Conservation (phyloP, 306 rosid genomes). For the Citrullus colocynthis region DNA sequence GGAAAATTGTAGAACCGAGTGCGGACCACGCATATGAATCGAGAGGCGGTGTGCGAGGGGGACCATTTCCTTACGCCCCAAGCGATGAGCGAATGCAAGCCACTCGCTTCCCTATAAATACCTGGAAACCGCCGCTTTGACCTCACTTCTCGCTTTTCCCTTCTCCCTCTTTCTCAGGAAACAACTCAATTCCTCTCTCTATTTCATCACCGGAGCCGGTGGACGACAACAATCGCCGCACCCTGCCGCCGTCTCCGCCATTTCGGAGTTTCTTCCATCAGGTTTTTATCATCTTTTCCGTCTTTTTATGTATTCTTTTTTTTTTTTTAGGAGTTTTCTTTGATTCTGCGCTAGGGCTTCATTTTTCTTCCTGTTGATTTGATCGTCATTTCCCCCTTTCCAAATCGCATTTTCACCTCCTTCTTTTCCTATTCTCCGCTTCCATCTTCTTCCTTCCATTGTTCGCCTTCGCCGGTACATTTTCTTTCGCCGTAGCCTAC, state of each 20-base stretch:
- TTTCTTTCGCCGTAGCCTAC: too few species aligned
- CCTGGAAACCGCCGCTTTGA: neutral
- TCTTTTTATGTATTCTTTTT: neutral
- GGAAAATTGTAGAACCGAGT: neutral
- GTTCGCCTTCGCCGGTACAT: too few species aligned
- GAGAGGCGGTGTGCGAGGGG: neutral
- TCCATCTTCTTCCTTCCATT: too few species aligned
- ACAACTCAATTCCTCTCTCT: neutral
- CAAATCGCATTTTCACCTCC: too few species aligned
- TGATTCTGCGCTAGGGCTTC: neutral
- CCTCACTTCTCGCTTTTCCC: neutral
- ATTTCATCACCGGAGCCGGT: neutral
- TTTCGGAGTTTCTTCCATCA: neutral
- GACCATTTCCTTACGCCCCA: neutral
- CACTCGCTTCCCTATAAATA: neutral
- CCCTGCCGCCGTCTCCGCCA: neutral
- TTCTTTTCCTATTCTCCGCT: too few species aligned
- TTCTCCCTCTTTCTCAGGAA: neutral
- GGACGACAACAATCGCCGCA: neutral
- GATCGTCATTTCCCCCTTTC: neutral
- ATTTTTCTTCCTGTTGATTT: neutral
- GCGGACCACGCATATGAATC: neutral
- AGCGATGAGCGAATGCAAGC: neutral
- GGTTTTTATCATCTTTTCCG: neutral
- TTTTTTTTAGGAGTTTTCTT: neutral